These are phyloP conservation scores for Pholiota conissans DNA, from an alignment of 768 basidiomycete species.

Conservation along the genomic window DNA sequence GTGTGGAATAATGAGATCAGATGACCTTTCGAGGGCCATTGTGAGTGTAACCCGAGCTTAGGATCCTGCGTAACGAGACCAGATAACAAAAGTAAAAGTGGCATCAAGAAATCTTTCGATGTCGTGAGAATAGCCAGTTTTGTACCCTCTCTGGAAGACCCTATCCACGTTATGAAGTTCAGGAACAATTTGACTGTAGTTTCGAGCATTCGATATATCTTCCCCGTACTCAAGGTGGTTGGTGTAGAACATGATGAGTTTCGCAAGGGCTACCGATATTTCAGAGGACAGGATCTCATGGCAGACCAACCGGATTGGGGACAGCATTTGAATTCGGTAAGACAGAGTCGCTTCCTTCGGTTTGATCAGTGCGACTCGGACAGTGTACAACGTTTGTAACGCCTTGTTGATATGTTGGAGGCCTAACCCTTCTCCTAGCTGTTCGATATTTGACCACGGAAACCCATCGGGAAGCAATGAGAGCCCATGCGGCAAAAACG, in stretches of 20 bases:
- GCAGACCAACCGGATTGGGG: background rate
- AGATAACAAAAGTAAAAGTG: background rate
- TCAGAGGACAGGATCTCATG: background rate
- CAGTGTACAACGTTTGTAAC: background rate
- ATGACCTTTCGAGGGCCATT: background rate
- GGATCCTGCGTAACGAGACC: background rate
- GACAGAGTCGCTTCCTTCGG: background rate
- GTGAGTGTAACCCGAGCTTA: background rate
- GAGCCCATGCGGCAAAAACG: no score
- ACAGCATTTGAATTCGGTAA: background rate
- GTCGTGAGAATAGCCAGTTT: background rate
- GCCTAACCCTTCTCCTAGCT: background rate
- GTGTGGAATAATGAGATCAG: background rate
- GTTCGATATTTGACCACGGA: background rate
- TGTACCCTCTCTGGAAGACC: background rate
- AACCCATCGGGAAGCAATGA: conserved; percentile 29
- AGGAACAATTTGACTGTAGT: background rate
- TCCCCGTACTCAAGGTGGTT: background rate
- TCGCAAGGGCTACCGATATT: background rate
- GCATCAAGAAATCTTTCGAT: background rate
- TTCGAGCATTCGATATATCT: background rate
- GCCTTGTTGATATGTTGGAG: background rate
- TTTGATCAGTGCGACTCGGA: background rate
- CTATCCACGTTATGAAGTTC: background rate
- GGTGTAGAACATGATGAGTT: background rate